Percentiles rank a stretch among this genome's conserved stretches.
These are phyloP conservation scores for Hyaloscypha variabilis DNA, from an alignment of 495 filamentous ascomycete genomes.

Conservation along the genomic window DNA sequence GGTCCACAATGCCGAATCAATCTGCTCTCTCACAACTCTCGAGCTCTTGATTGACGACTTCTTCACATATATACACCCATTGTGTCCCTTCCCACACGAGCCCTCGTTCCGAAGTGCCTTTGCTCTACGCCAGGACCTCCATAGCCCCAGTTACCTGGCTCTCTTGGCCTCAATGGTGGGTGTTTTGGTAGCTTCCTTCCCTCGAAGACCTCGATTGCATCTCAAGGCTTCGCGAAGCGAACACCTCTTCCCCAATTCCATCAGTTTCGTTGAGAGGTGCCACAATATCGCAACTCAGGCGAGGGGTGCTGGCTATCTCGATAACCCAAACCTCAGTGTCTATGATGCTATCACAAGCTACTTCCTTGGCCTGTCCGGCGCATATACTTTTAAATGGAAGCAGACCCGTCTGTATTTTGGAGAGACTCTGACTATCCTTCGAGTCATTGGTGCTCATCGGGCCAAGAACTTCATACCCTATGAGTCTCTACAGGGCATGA, in stretches of 20 bases:
- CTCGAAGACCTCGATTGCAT: constrained; percentile 71
- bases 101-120: constrained; percentile 79
- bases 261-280: constrained; percentile 73
- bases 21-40: constrained; percentile 69
- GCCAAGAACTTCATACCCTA: constrained; percentile 19
- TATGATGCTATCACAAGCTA: constrained; percentile 89
- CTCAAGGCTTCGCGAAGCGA: constrained; percentile 64
- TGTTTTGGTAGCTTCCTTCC: constrained; percentile 76
- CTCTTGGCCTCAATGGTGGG: constrained; percentile 83
- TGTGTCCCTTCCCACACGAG: constrained; percentile 86
- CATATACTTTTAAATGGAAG: constrained; percentile 69
- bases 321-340: constrained; percentile 62
- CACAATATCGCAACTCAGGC: constrained; percentile 72
- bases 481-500: constrained; percentile 13
- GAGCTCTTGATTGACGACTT: constrained; percentile 79
- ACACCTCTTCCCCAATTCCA: constrained; percentile 65
- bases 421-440: constrained; percentile 72
- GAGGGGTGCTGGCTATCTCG: constrained; percentile 66
- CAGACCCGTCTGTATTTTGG: constrained; percentile 69
- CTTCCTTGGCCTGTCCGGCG: constrained; percentile 71
- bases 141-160: constrained; percentile 70
- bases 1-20: constrained; percentile 62
- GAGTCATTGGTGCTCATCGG: constrained; percentile 65
- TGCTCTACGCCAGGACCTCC: constrained; percentile 67
- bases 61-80: constrained; percentile 86